Conservation (phyloP, 2,329 filamentous ascomycete species). For the Nigrospora sphaerica region DNA sequence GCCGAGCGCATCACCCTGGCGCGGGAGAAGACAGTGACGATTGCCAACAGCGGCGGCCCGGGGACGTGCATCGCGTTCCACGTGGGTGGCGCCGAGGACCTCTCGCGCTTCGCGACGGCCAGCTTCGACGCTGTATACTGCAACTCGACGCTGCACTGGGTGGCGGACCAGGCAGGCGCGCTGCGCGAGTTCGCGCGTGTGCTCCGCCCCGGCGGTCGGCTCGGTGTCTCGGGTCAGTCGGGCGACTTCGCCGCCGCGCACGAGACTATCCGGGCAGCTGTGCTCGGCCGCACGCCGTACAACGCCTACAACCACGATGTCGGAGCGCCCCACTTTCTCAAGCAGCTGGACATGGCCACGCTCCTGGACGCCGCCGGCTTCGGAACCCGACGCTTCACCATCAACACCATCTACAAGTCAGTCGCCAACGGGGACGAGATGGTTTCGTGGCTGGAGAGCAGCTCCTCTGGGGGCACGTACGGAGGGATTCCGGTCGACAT, state of each 20-base stretch:
- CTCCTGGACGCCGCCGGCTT: conserved; percentile 15
- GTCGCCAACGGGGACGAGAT: conserved; percentile 12
- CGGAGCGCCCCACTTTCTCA: conserved; percentile 16
- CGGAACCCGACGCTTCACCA: conserved; percentile 8
- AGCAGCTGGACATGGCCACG: conserved; percentile 10
- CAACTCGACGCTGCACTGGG: conserved; percentile 21
- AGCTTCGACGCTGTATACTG: conserved; percentile 17
- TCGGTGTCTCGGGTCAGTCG: conserved; percentile 10
- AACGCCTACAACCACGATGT: conserved; percentile 11
- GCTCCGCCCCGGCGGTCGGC: conserved; percentile 12
- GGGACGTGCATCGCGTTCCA: conserved; percentile 8
- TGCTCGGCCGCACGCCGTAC: conserved; percentile 16
- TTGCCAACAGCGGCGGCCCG: not conserved
- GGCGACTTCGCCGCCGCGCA: conserved; percentile 12
- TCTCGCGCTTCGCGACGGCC: conserved; percentile 11
- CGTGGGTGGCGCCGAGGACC: conserved; percentile 16
- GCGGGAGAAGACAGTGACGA: conserved; percentile 1
- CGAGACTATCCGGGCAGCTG: conserved; percentile 14
- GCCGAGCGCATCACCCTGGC: conserved; percentile 16
- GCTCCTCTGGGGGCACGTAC: conserved; percentile 23
- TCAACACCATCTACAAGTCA: conserved; percentile 17
- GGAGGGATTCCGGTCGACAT: conserved; percentile 20
- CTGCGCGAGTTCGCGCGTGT: conserved; percentile 15
- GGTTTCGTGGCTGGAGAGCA: conserved; percentile 23
- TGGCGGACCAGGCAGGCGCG: conserved; percentile 13